Evolutionary conservation across 2,329 filamentous ascomycete species (phyloP), one percentile per base, ranked within the genome.

Genomic region (Colletotrichum musae): DNA sequence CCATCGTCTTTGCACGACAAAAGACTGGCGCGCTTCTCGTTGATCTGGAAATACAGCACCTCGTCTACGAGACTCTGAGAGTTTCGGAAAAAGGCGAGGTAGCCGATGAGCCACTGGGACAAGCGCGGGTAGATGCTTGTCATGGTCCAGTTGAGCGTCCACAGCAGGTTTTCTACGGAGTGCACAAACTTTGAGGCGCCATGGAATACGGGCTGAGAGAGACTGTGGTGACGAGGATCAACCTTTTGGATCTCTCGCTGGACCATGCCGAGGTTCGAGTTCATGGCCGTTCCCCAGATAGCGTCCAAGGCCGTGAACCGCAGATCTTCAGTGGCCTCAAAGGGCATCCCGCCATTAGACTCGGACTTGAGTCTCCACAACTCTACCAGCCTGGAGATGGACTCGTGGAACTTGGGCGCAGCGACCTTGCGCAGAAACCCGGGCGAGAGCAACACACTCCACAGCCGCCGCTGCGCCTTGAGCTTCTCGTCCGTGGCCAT

Each of bases 251-350:
- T 54, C 16, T 54, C 52, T 32, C 26, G 13, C 32, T 54, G n/a
- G 52, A 54, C 16, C 52, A 54, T 39, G 52, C 52, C 16, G 18
- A 54, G 52, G 16, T 54, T 32, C 5, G 32, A 36, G 28, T 26
- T 26, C 52, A 54, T 18, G 15, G 28, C 28, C 9, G 32, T 54
- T 16, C 26, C 52, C 16, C 52, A n/a, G 32, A 54, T 54, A 6
- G 52, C 52, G 9, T 54, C 52, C 32, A 54, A 6, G 18, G 52
- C 52, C 16, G 52, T 54, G 12, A 13, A 54, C 26, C 32, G 28
- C 9, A 54, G 52, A 26, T 54, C 52, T 32, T 36, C 52, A n/a
- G 28, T 43, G 16, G 41, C 41, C 16, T 43, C 41, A 12, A 43
- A 43, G 5, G 41, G 16, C 3, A 2, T 4, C 16, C 16, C 16